Percentiles rank a stretch among this genome's conserved stretches.
Evolutionary conservation across 2,329 filamentous ascomycete genomes (phyloP).

Genomic region (Pseudocercospora vitis): DNA sequence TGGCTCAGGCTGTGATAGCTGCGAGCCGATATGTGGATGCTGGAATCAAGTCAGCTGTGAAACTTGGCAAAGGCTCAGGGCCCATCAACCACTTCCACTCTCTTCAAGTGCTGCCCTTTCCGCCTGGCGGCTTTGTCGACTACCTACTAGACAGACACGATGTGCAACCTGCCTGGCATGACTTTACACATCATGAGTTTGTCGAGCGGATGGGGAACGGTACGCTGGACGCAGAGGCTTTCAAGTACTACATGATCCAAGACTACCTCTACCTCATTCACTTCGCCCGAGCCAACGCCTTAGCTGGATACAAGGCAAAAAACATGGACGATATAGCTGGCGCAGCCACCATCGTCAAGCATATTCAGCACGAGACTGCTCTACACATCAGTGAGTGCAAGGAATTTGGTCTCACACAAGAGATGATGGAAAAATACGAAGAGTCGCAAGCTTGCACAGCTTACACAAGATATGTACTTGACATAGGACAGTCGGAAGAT

Average conservation of each 20-base stretch:
- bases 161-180: slow-evolving; percentile 71
- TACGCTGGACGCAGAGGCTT: slow-evolving; percentile 70
- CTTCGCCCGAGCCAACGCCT: slow-evolving; percentile 81
- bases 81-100: slow-evolving; percentile 81
- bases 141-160: slow-evolving; percentile 76
- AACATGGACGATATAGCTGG: slow-evolving; percentile 69
- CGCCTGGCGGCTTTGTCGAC: slow-evolving; percentile 75
- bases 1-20: slow-evolving; percentile 62
- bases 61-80: slow-evolving; percentile 66
- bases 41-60: slow-evolving; percentile 65
- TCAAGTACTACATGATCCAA: slow-evolving; percentile 86
- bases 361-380: slow-evolving; percentile 76
- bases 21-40: slow-evolving; percentile 71
- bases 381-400: slow-evolving; percentile 82
- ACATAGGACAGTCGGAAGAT: slow-evolving; percentile 83
- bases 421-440: slow-evolving; percentile 69
- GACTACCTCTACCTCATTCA: slow-evolving; percentile 90
- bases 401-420: slow-evolving; percentile 71
- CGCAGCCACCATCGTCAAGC: slow-evolving; percentile 69
- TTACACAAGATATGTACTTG: slow-evolving; percentile 79
- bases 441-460: slow-evolving; percentile 78
- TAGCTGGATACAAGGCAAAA: slow-evolving; percentile 82
- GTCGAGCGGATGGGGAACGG: slow-evolving; percentile 74
- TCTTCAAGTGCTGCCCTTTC: slow-evolving; percentile 65
- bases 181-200: slow-evolving; percentile 79